These are phyloP conservation scores for Euphrasia confusa DNA, from an alignment of 257 asterid genomes.

Conservation along the genomic window DNA sequence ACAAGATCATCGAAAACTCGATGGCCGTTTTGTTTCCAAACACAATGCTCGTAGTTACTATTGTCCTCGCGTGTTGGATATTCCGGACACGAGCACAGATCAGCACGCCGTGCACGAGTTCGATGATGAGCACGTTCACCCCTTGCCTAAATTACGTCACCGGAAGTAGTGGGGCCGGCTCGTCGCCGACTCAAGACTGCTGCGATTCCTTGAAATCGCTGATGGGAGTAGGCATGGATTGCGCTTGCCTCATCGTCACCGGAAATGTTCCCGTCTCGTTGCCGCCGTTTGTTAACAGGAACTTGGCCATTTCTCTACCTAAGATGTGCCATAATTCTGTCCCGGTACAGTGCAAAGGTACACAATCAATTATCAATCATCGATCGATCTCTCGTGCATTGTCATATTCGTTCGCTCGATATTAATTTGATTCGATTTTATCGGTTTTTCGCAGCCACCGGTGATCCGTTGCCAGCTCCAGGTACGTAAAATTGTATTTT, in stretches of 20 bases:
- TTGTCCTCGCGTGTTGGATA: not conserved
- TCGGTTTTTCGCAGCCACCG: slow-evolving; percentile 43
- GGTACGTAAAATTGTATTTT: slow-evolving; percentile 28
- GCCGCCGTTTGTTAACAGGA: slow-evolving; percentile 48
- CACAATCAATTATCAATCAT: not conserved
- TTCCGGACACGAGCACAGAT: slow-evolving; percentile 40
- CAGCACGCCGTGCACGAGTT: slow-evolving; percentile 42
- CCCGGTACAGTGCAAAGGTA: slow-evolving; percentile 50
- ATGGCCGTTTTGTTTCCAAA: slow-evolving; percentile 19
- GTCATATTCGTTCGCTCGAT: no score
- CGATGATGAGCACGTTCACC: slow-evolving; percentile 43
- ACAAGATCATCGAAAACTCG: not conserved
- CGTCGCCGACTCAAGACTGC: slow-evolving; percentile 49
- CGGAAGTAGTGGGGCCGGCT: slow-evolving; percentile 47
- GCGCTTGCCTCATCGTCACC: slow-evolving; percentile 50
- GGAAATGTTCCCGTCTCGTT: slow-evolving; percentile 61
- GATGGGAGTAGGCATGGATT: slow-evolving; percentile 39
- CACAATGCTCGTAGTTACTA: slow-evolving; percentile 14
- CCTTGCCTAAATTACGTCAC: slow-evolving; percentile 58
- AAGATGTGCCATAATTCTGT: slow-evolving; percentile 39
- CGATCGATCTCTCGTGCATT: no score
- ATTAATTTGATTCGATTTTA: not conserved
- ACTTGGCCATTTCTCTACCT: slow-evolving; percentile 56
- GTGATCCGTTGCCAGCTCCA: slow-evolving; percentile 58
- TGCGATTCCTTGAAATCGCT: slow-evolving; percentile 48